These are phyloP conservation scores for Rhizophora apiculata DNA, from an alignment of 345 rosid genomes.

Conservation along the genomic window DNA sequence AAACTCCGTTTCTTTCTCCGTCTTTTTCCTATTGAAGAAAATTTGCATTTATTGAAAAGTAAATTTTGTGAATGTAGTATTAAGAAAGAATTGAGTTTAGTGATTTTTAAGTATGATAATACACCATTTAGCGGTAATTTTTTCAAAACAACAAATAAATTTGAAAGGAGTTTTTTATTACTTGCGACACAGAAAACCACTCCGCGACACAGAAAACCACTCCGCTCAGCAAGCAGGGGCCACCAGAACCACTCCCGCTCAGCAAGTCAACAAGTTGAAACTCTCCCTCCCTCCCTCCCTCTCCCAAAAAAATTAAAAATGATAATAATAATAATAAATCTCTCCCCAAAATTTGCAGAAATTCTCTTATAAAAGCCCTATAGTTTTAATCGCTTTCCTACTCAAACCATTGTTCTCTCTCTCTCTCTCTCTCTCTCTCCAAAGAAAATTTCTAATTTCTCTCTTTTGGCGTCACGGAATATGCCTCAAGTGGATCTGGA, in stretches of 20 bases:
- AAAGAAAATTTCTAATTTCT: no score
- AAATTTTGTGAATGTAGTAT: no score
- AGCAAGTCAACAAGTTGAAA: constrained; percentile 35
- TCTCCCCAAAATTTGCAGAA: not conserved
- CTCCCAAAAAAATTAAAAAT: not conserved
- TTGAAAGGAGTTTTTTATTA: no score
- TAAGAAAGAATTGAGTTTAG: no score
- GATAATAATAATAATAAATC: not conserved
- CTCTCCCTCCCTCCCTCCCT: constrained; percentile 20
- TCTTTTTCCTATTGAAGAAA: not conserved
- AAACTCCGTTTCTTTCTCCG: not conserved
- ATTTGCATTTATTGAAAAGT: no score
- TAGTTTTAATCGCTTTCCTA: not conserved
- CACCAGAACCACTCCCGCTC: not conserved
- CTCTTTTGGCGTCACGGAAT: not conserved
- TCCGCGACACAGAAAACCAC: no score
- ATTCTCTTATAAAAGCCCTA: not conserved
- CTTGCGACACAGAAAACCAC: no score
- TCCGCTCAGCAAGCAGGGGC: not conserved
- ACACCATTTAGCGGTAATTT: no score
- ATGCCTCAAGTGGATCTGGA: constrained; percentile 81
- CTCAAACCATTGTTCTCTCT: not conserved
- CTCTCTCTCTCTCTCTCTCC: constrained; percentile 1
- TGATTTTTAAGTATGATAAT: no score
- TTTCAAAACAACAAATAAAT: no score